These are phyloP conservation scores for Rhizophagus clarus DNA, from an alignment of 192 early-diverging fungal species.

Conservation along the genomic window DNA sequence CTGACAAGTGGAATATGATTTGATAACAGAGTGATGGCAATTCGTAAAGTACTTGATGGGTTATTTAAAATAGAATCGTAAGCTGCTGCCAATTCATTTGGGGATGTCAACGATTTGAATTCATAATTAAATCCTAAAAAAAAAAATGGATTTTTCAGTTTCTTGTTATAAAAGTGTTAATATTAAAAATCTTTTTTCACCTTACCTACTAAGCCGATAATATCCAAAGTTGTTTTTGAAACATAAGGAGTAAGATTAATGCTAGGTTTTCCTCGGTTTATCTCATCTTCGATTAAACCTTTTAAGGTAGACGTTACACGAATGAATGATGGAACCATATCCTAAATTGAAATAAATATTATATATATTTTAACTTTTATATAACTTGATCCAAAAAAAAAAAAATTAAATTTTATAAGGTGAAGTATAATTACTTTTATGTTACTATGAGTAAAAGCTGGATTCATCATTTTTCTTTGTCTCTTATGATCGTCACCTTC, in stretches of 20 bases:
- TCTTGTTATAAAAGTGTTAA: neutral
- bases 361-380: too few species aligned
- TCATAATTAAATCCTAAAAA: conserved; percentile 48
- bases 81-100: conserved; percentile 46
- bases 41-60: conserved; percentile 8
- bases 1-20: conserved; percentile 26
- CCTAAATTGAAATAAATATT: neutral
- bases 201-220: conserved; percentile 45
- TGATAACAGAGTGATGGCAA: conserved; percentile 34
- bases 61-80: conserved; percentile 39
- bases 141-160: too few species aligned
- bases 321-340: conserved; percentile 35
- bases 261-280: conserved; percentile 29
- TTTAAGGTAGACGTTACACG: conserved; percentile 31
- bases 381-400: too few species aligned
- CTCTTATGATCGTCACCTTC: conserved; percentile 53
- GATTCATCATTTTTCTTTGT: conserved; percentile 62
- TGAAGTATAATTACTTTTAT: conserved; percentile 42
- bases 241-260: conserved; percentile 44
- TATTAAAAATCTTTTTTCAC: neutral
- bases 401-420: conserved; percentile 29
- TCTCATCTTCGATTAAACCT: conserved; percentile 40
- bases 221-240: conserved; percentile 46
- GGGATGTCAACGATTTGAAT: conserved; percentile 42
- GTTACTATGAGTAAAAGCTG: conserved; percentile 47